Conservation (phyloP, 176 grass and related monocot species). For the Musa schizocarpa region DNA sequence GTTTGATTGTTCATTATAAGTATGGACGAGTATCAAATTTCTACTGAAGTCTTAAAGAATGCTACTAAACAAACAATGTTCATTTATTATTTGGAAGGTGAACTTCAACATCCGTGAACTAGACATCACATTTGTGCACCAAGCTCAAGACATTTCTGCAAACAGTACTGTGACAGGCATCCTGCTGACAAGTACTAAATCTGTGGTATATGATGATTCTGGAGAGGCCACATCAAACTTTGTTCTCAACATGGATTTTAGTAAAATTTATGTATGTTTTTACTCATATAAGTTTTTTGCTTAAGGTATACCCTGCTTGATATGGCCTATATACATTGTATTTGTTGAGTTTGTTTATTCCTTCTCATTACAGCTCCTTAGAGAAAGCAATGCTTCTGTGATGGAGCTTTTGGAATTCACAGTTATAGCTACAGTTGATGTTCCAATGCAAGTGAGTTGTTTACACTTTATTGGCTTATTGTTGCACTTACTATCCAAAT, state of each 20-base stretch:
- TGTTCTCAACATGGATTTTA: conserved; percentile 55
- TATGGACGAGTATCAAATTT: neutral
- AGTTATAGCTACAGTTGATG: conserved; percentile 48
- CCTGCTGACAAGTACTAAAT: conserved; percentile 46
- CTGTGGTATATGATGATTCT: conserved; percentile 34
- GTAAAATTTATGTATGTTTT: conserved; percentile 62
- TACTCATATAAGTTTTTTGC: neutral
- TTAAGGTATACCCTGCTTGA: conserved; percentile 4
- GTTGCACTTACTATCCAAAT: neutral
- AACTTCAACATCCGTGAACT: conserved; percentile 94
- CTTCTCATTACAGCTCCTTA: conserved; percentile 70
- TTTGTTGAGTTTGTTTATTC: conserved; percentile 23
- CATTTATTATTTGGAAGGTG: conserved; percentile 93
- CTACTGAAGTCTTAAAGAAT: conserved; percentile 2
- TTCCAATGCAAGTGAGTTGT: conserved; percentile 70
- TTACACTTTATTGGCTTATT: conserved; percentile 11
- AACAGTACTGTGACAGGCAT: conserved; percentile 66
- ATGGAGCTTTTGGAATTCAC: conserved; percentile 70
- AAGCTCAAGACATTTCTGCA: conserved; percentile 45
- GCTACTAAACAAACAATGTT: conserved; percentile 70
- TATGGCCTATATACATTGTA: conserved; percentile 9
- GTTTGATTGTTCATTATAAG: neutral
- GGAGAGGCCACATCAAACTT: conserved; percentile 46
- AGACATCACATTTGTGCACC: conserved; percentile 74
- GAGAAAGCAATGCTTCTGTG: conserved; percentile 54